Evolutionary conservation across 1,284 basidiomycete genomes (phyloP).

Genomic region (Polyporus tsugae): DNA sequence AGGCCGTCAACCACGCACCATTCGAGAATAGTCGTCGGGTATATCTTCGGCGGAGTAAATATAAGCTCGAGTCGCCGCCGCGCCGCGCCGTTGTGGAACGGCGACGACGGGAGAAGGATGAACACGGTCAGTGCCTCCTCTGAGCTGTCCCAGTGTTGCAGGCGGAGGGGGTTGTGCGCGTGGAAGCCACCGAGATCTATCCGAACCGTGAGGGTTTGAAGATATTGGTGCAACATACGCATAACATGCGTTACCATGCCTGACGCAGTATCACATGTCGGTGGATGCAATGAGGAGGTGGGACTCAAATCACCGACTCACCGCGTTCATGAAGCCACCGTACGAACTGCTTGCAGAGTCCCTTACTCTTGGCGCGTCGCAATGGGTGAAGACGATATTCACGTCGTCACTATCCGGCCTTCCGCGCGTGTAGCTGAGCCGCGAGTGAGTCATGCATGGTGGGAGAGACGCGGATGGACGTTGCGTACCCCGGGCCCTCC

Average conservation of each 20-base stretch:
- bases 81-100: conserved; percentile 41
- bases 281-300: background rate
- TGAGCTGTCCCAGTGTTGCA: conserved; percentile 67
- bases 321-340: conserved; percentile 52
- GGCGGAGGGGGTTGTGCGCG: conserved; percentile 59
- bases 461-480: background rate
- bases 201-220: no score
- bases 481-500: conserved; percentile 75
- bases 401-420: conserved; percentile 79
- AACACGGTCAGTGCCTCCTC: conserved; percentile 81
- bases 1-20: conserved; percentile 55
- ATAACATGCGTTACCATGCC: conserved; percentile 74
- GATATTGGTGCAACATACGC: conserved; percentile 52
- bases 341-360: conserved; percentile 47
- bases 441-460: background rate
- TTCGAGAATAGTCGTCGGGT: conserved; percentile 82
- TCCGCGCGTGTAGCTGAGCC: conserved; percentile 74
- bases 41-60: conserved; percentile 70
- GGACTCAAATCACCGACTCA: conserved; percentile 38
- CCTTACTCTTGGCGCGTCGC: conserved; percentile 56
- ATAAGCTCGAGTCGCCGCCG: conserved; percentile 80
- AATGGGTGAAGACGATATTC: conserved; percentile 82
- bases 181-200: conserved; percentile 67
- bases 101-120: conserved; percentile 52
- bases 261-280: conserved; percentile 30